These are phyloP conservation scores for Sonneratia caseolaris DNA, from an alignment of 345 rosid species.

Conservation along the genomic window DNA sequence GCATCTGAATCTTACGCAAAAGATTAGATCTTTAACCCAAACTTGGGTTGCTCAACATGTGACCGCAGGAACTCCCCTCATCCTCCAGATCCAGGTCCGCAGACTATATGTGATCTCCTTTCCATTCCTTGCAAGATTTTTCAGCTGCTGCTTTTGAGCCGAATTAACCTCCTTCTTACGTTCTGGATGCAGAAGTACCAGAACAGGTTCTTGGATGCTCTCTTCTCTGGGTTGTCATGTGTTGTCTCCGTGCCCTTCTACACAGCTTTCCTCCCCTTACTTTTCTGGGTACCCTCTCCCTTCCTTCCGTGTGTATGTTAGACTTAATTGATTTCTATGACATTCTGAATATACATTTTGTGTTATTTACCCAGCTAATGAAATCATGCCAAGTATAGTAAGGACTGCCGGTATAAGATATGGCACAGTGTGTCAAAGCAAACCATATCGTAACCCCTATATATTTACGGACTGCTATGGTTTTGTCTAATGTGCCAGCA, in stretches of 20 bases:
- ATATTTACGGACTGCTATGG: not conserved
- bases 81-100: constrained; percentile 62
- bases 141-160: not conserved
- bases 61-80: constrained; percentile 38
- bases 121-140: not conserved
- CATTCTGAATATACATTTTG: not conserved
- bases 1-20: constrained; percentile 42
- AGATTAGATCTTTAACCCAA: constrained; percentile 61
- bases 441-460: not conserved
- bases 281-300: constrained; percentile 69
- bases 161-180: not conserved
- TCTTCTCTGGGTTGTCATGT: constrained; percentile 79
- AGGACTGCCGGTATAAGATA: not conserved
- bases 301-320: not conserved
- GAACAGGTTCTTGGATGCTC: constrained; percentile 54
- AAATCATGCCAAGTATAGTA: not conserved
- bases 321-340: not conserved
- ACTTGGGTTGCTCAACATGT: constrained; percentile 61
- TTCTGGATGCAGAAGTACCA: constrained; percentile 46
- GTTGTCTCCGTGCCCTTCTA: constrained; percentile 97
- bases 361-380: not conserved
- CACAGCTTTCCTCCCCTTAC: constrained; percentile 91
- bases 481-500: not conserved
- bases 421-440: not conserved
- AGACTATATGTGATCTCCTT: not conserved